Conservation (phyloP, 768 basidiomycete species). For the Suillus weaverae region DNA sequence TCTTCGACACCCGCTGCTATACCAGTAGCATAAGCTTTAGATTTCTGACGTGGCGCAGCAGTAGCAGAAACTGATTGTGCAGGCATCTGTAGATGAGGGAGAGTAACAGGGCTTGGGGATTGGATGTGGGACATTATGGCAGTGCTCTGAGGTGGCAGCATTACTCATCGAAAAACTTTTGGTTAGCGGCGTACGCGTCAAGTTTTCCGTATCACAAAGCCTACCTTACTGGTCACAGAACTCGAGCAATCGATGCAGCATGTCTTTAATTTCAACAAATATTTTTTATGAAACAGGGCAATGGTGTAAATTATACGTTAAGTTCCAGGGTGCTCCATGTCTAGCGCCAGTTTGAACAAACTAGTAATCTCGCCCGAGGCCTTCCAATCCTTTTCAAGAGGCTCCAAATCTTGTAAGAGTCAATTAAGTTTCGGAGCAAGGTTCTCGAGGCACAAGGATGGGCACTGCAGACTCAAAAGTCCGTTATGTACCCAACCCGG, state of each 20-base stretch:
- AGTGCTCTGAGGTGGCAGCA: constrained; percentile 34
- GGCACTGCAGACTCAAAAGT: background rate
- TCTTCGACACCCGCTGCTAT: constrained; percentile 82
- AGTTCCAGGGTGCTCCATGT: background rate
- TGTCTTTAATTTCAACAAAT: constrained; percentile 1
- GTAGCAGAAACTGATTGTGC: constrained; percentile 28
- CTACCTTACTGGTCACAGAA: constrained; percentile 5
- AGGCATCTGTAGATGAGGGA: constrained; percentile 40
- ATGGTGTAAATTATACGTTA: background rate
- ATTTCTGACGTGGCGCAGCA: constrained; percentile 46
- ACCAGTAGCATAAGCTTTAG: constrained; percentile 50
- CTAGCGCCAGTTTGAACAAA: background rate
- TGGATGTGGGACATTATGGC: constrained; percentile 69
- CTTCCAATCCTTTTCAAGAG: background rate
- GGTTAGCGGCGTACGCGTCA: constrained; percentile 23
- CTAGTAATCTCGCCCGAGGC: background rate
- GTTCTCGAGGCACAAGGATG: background rate
- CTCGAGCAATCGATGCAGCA: background rate
- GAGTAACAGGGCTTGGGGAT: constrained; percentile 51
- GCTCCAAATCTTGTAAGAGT: background rate
- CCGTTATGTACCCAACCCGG: constrained; percentile 1
- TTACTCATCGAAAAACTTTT: constrained; percentile 25
- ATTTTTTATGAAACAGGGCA: background rate
- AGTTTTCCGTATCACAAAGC: constrained; percentile 21
- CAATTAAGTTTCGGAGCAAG: background rate